phyloP scores from a whole-genome alignment of 139 green algal species.

The Asterochloris erici region DNA sequence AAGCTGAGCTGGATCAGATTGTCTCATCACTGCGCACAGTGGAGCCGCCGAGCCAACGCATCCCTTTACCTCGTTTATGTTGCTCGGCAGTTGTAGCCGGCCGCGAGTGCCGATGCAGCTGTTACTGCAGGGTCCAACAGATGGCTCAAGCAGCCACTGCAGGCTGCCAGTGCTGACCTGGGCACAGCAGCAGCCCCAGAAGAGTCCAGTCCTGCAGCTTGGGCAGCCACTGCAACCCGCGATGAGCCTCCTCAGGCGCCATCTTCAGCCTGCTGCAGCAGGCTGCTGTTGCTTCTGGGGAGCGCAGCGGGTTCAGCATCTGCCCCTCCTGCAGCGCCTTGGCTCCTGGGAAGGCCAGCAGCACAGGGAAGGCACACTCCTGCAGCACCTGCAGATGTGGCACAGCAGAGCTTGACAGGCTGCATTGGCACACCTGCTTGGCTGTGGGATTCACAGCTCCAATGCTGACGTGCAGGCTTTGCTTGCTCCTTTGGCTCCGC shows the following conservation, averaged over 20 bases:
- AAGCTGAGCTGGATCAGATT: too few species aligned
- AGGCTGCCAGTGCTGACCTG: neutral
- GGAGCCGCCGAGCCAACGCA: too few species aligned
- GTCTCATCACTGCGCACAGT: too few species aligned
- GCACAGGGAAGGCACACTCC: conserved; percentile 2
- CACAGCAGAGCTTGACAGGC: too few species aligned
- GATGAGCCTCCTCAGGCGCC: neutral
- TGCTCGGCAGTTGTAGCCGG: too few species aligned
- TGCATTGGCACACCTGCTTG: too few species aligned
- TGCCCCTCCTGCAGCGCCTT: conserved; percentile 2
- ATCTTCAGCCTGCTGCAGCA: neutral
- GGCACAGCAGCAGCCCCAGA: conserved; percentile 12
- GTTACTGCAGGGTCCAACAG: neutral
- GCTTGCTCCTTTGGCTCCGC: too few species aligned
- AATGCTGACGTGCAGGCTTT: neutral
- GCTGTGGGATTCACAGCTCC: neutral
- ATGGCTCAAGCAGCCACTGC: neutral
- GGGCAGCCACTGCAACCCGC: conserved; percentile 9
- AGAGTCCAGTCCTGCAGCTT: conserved; percentile 12
- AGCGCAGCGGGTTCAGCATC: conserved; percentile 8
- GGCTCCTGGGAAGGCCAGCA: neutral
- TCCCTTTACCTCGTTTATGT: too few species aligned
- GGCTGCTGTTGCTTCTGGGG: neutral
- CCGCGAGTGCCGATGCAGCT: too few species aligned
- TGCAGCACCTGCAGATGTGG: neutral